Evolutionary conservation across 768 basidiomycete species (phyloP).

Genomic region (Pleurotus platypus): DNA sequence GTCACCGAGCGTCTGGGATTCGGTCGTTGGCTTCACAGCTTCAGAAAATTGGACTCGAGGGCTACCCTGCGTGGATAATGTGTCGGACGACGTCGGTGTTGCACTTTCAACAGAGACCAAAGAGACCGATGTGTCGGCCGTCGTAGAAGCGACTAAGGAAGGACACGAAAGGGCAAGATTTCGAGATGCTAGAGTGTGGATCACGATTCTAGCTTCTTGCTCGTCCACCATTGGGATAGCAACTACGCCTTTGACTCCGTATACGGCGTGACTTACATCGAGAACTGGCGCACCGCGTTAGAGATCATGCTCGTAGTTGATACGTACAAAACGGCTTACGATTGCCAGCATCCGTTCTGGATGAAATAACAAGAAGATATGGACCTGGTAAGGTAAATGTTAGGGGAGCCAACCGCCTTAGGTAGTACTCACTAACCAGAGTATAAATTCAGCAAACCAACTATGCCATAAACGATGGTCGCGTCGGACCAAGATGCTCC

Average conservation of each 20-base stretch:
- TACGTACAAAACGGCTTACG: constrained; percentile 39
- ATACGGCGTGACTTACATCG: constrained; percentile 57
- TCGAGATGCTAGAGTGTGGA: constrained; percentile 51
- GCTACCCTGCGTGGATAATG: background rate
- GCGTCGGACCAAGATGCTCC: constrained; percentile 50
- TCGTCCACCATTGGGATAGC: constrained; percentile 69
- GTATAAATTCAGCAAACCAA: constrained; percentile 72
- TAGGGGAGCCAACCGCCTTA: constrained; percentile 5
- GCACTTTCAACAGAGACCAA: background rate
- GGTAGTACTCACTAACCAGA: constrained; percentile 44
- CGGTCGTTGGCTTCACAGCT: constrained; percentile 1
- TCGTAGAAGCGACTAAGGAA: constrained; percentile 37
- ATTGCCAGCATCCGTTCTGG: constrained; percentile 58
- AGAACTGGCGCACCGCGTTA: constrained; percentile 44
- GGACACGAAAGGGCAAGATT: constrained; percentile 40
- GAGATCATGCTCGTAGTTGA: background rate
- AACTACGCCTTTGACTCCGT: constrained; percentile 62
- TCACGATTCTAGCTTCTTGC: constrained; percentile 50
- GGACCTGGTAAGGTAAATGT: constrained; percentile 44
- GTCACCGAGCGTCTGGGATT: constrained; percentile 7
- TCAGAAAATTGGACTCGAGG: constrained; percentile 11
- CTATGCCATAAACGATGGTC: constrained; percentile 69
- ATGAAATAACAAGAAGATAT: constrained; percentile 71
- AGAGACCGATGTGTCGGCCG: constrained; percentile 16
- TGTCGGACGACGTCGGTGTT: background rate